phyloP scores from a whole-genome alignment of 164 flowering plant species.

The Brasenia schreberi region DNA sequence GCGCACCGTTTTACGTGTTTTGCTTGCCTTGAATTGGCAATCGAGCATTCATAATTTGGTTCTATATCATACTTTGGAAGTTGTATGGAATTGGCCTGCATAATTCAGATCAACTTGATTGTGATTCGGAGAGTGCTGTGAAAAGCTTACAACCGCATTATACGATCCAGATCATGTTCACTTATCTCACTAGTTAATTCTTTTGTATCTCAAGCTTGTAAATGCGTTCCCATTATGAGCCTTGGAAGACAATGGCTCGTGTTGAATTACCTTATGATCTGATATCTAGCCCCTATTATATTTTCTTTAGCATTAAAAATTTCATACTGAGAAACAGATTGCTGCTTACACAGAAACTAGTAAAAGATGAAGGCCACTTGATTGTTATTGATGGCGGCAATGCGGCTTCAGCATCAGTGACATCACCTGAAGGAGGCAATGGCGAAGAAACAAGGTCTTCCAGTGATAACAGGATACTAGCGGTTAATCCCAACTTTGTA shows the following conservation, averaged over 20 bases:
- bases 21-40: no score
- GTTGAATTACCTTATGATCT: no score
- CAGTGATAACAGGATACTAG: constrained; percentile 71
- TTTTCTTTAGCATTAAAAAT: no score
- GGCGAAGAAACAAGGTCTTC: constrained; percentile 29
- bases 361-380: constrained; percentile 78
- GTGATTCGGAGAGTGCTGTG: no score
- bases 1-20: neutral
- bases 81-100: neutral
- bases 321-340: neutral
- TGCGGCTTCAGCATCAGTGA: neutral
- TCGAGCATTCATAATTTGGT: no score
- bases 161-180: neutral
- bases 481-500: constrained; percentile 85
- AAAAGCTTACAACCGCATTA: no score
- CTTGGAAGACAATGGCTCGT: neutral
- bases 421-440: constrained; percentile 20
- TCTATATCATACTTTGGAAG: neutral
- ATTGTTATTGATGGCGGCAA: constrained; percentile 71
- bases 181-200: neutral
- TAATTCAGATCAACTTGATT: neutral
- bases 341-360: constrained; percentile 47
- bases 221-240: neutral
- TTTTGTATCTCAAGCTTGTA: neutral
- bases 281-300: no score